These are phyloP conservation scores for Annona cherimola DNA, from an alignment of 164 flowering plant species.

Conservation along the genomic window DNA sequence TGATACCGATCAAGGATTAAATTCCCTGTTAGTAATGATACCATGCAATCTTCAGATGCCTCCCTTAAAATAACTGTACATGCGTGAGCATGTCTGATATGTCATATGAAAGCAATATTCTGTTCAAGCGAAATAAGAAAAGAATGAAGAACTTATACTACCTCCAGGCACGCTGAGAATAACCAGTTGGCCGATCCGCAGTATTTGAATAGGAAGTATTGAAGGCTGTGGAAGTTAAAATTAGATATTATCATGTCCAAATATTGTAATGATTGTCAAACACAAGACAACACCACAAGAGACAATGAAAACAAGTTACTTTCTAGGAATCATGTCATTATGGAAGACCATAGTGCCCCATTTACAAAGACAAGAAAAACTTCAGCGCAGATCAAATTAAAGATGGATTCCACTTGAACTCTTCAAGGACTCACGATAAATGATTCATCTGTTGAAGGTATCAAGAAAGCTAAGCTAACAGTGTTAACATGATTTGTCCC, in stretches of 20 bases:
- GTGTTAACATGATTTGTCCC: too few species aligned
- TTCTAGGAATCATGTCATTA: neutral
- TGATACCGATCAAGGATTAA: too few species aligned
- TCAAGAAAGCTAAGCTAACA: neutral
- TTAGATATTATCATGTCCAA: neutral
- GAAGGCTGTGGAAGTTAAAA: constrained; percentile 66
- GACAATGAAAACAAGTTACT: neutral
- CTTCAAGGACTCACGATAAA: neutral
- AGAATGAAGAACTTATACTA: constrained; percentile 15
- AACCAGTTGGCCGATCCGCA: constrained; percentile 82
- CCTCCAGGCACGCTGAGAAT: constrained; percentile 99
- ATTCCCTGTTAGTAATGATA: too few species aligned
- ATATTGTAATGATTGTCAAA: neutral
- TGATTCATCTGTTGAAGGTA: neutral
- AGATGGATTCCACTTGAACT: neutral
- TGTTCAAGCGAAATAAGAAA: neutral
- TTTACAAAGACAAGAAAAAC: neutral
- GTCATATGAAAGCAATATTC: neutral
- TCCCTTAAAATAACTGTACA: neutral
- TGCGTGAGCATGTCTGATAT: neutral
- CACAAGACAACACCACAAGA: neutral
- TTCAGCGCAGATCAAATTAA: too few species aligned
- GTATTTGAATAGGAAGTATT: constrained; percentile 86
- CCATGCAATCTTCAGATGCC: too few species aligned
- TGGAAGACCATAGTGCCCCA: neutral